Conservation (phyloP, 2,329 filamentous ascomycete species). For the Diplodia seriata region DNA sequence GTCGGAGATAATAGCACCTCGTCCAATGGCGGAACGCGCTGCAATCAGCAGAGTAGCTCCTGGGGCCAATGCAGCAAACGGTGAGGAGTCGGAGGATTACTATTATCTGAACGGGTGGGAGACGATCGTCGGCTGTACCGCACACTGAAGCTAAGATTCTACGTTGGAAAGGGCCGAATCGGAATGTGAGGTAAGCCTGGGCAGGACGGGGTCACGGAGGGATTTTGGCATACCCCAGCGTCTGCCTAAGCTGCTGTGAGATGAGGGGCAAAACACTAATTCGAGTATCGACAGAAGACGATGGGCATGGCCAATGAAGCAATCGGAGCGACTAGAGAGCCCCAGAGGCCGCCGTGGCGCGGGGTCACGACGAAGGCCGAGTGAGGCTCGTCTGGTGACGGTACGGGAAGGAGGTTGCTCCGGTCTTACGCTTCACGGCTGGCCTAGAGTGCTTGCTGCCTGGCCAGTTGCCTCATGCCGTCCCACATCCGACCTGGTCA, state of each 20-base stretch:
- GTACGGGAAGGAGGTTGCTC: constrained; percentile 14
- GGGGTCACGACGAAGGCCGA: not conserved
- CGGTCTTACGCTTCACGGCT: constrained; percentile 20
- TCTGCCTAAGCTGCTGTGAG: constrained; percentile 30
- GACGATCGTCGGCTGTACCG: constrained; percentile 6
- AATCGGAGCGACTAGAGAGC: not conserved
- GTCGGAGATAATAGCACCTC: not conserved
- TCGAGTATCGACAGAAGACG: constrained; percentile 6
- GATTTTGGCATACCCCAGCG: not conserved
- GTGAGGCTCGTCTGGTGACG: constrained; percentile 21
- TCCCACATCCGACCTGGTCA: not conserved
- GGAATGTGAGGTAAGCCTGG: constrained; percentile 19
- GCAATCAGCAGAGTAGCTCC: not conserved
- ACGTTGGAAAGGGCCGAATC: constrained; percentile 15
- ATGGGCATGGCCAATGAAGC: not conserved
- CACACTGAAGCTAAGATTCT: not conserved
- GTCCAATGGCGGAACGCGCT: not conserved
- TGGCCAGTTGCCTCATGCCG: constrained; percentile 14
- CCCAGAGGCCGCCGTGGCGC: not conserved
- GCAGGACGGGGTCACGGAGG: not conserved
- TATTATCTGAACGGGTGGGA: not conserved
- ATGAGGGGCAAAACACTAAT: constrained; percentile 18
- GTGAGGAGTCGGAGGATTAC: not conserved
- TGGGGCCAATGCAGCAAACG: not conserved
- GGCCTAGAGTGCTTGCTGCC: constrained; percentile 13